Evolutionary conservation across 2,329 filamentous ascomycete species (phyloP).

Genomic region (Neospermospora avenae): DNA sequence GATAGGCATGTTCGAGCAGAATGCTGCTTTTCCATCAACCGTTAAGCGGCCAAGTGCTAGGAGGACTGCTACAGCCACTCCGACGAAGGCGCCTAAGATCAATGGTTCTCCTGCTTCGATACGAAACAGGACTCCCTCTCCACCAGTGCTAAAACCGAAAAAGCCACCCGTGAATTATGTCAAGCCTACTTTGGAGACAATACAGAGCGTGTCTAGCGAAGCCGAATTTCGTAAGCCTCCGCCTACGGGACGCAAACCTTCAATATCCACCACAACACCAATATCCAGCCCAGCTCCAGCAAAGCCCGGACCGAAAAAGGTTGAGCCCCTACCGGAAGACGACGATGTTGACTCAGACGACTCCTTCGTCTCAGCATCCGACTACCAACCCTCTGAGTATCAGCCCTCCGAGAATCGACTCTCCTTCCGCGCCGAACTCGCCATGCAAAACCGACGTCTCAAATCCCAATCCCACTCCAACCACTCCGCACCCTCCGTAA

Average conservation of each 20-base stretch:
- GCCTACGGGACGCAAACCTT: conserved; percentile 12
- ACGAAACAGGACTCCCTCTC: conserved; percentile 8
- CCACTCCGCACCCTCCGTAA: conserved; percentile 38
- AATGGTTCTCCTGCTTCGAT: background rate
- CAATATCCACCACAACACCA: conserved; percentile 17
- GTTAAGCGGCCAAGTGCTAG: conserved; percentile 11
- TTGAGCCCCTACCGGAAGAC: conserved; percentile 11
- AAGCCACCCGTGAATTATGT: conserved; percentile 1
- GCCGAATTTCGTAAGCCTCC: conserved; percentile 10
- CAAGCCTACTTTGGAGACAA: conserved; percentile 13
- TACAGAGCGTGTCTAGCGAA: conserved; percentile 8
- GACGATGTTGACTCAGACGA: conserved; percentile 32
- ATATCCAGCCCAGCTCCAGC: conserved; percentile 19
- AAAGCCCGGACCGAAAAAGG: background rate
- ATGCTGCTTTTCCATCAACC: conserved; percentile 22
- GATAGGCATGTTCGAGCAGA: conserved; percentile 66
- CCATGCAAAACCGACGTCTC: conserved; percentile 20
- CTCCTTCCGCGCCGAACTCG: conserved; percentile 29
- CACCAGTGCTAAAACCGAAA: conserved; percentile 3
- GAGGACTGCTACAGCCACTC: conserved; percentile 13
- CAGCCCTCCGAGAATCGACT: conserved; percentile 25
- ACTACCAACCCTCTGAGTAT: conserved; percentile 16
- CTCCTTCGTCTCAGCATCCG: conserved; percentile 36
- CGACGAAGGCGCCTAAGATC: conserved; percentile 15
- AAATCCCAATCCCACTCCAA: conserved; percentile 13